Evolutionary conservation across 148 eudicot species (phyloP), one percentile per base, ranked within the genome.

Genomic region (Vaccinium darrowii): DNA sequence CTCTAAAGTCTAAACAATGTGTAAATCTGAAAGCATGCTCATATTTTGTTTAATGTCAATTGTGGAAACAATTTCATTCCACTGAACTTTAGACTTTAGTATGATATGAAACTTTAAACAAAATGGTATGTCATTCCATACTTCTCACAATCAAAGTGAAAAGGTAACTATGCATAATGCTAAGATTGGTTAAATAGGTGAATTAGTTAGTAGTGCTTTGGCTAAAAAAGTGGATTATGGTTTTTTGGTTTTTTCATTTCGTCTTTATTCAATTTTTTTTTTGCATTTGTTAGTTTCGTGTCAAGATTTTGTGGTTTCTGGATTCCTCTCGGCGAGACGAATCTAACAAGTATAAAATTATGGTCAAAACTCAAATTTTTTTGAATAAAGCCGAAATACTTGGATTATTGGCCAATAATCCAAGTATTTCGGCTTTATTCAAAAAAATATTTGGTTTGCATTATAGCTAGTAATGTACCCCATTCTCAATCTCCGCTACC

Each of bases 381-480:
- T 63, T 12, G 21, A 30, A 30, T 0, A 30, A 30, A 30, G 27
- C 39, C 36, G 13, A n/a, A n/a, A n/a, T n/a, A n/a, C n/a, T n/a
- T n/a, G n/a, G n/a, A n/a, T n/a, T n/a, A n/a, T n/a, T n/a, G n/a
- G n/a, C n/a, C n/a, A n/a, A n/a, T n/a, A n/a, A n/a, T n/a, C n/a
- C n/a, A n/a, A n/a, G n/a, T n/a, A n/a, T n/a, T n/a, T n/a, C n/a
- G n/a, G n/a, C n/a, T n/a, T n/a, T n/a, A n/a, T n/a, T n/a, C n/a
- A n/a, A n/a, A n/a, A n/a, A n/a, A n/a, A n/a, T 75, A 19, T 84
- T 21, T 3, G 36, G 85, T 90, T 76, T 86, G 85, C 50, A 8
- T 0, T 94, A 91, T 90, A 95, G 99, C 87, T 97, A 78, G 92
- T 95, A 47, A 88, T 97, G 93, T 97, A 97, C 86, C 99, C 98